Evolutionary conservation across 2,329 filamentous ascomycete species (phyloP).

Genomic region (Calycina herbarum): DNA sequence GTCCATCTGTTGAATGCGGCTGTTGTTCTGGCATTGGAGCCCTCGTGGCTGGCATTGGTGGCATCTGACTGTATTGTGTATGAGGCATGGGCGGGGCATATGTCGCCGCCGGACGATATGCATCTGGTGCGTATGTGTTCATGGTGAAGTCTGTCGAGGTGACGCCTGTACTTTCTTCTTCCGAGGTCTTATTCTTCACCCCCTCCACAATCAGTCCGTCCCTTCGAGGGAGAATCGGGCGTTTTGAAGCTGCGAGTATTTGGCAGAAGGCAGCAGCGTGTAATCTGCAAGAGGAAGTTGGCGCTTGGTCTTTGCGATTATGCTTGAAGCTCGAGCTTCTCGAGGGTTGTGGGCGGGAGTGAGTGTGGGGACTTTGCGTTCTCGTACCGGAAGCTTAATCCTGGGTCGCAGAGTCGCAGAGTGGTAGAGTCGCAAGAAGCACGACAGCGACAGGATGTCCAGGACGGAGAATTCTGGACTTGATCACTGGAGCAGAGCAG

Average conservation of each 20-base stretch:
- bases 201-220: neutral
- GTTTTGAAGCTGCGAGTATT: neutral
- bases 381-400: slow-evolving; percentile 15
- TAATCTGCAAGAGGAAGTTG: neutral
- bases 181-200: neutral
- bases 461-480: neutral
- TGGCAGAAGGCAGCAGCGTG: neutral
- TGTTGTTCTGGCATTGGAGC: slow-evolving; percentile 24
- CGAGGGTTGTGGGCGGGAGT: neutral
- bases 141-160: slow-evolving; percentile 16
- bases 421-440: neutral
- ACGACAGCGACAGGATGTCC: neutral
- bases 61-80: slow-evolving; percentile 22
- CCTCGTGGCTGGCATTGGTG: slow-evolving; percentile 24
- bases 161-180: slow-evolving; percentile 7
- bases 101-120: slow-evolving; percentile 25
- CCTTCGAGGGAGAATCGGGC: neutral
- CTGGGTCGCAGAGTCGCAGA: neutral
- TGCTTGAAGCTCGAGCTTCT: neutral
- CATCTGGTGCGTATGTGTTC: slow-evolving; percentile 30
- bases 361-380: neutral
- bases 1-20: slow-evolving; percentile 18
- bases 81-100: slow-evolving; percentile 21
- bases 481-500: neutral
- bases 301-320: neutral